Base-by-base conservation (phyloP, 2,329 filamentous ascomycete genomes). In the Ilyonectria mors-panacis region DNA sequence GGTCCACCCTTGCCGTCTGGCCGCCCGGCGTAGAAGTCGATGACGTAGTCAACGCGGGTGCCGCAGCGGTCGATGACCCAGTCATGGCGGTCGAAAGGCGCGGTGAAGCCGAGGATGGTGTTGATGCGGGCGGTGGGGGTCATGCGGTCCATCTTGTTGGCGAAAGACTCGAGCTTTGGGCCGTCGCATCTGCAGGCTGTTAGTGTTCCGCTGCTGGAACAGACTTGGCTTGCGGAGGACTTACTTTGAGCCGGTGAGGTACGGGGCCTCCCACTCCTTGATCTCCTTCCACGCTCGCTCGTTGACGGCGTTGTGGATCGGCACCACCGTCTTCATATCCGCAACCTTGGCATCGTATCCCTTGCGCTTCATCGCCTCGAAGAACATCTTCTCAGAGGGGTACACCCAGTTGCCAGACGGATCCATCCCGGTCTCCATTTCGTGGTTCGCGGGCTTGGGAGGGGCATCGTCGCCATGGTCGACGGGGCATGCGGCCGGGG, bases 251-350 rank as follows among this genome's bases (percentile, higher is more conserved):
- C 84, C 80, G 65, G 88, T 80, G 2, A 82, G 81, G 66, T 88
- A 93, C 0, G 91, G 92, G 48, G 84, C 86, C 82, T 99, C 96
- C 96, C 96, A 99, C 50, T 88, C 85, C 74, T 93, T 89, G 72
- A 99, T 98, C 83, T 98, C 93, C 69, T 89, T 86, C 96, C 96
- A 99, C 0, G 96, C 96, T 47, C 94, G 87, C 87, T 99, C 96
- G 82, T 99, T 99, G 69, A 99, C 96, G 50, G 96, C 96, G 79
- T 99, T 99, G 83, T 99, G 96, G 76, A 98, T 98, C 3, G 94
- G 96, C 61, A 98, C 95, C 37, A 98, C 95, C 37, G 93, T 93
- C 76, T 89, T 91, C 92, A 98, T 98, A 81, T 97, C 94, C 6
- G 87, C 84, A 0, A 88, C 89, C 15, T 86, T 84, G 33, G 88